Conservation (phyloP, 106 monocot species). For the Posidonia australis region DNA sequence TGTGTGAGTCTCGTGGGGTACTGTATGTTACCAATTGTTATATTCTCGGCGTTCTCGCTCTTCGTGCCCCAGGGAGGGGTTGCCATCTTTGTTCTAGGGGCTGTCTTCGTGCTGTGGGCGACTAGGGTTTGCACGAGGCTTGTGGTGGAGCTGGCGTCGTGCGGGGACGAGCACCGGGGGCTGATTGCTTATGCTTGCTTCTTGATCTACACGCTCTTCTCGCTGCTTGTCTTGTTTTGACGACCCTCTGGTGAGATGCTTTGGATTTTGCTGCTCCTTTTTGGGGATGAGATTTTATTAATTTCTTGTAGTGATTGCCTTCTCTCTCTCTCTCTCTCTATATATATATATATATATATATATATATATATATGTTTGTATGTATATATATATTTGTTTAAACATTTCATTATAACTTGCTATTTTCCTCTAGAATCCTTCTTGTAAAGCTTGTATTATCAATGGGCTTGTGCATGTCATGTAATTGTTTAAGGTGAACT, state of each 20-base stretch:
- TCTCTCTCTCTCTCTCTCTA: too few relatives aligned
- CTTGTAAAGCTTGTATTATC: too few relatives aligned
- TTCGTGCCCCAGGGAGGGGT: slow-evolving; percentile 63
- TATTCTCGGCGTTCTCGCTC: slow-evolving; percentile 75
- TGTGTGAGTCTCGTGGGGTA: slow-evolving; percentile 87
- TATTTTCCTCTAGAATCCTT: too few relatives aligned
- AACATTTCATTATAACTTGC: too few relatives aligned
- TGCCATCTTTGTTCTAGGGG: slow-evolving; percentile 40
- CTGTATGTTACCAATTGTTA: slow-evolving; percentile 85
- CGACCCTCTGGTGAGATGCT: not conserved
- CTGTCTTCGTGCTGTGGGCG: slow-evolving; percentile 79
- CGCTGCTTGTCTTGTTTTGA: slow-evolving; percentile 90
- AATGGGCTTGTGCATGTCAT: too few relatives aligned
- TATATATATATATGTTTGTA: too few relatives aligned
- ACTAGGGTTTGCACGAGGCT: slow-evolving; percentile 78
- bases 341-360: too few relatives aligned
- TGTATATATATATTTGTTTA: too few relatives aligned
- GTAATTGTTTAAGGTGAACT: too few relatives aligned
- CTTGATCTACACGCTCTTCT: slow-evolving; percentile 84
- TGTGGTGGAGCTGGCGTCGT: slow-evolving; percentile 59
- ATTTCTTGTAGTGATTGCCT: too few relatives aligned
- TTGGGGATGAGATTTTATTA: too few relatives aligned
- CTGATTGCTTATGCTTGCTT: slow-evolving; percentile 83
- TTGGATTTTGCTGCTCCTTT: not conserved
- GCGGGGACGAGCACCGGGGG: slow-evolving; percentile 77